phyloP scores from a whole-genome alignment of 2,329 filamentous ascomycete genomes.

The Gnomoniopsis sp. region DNA sequence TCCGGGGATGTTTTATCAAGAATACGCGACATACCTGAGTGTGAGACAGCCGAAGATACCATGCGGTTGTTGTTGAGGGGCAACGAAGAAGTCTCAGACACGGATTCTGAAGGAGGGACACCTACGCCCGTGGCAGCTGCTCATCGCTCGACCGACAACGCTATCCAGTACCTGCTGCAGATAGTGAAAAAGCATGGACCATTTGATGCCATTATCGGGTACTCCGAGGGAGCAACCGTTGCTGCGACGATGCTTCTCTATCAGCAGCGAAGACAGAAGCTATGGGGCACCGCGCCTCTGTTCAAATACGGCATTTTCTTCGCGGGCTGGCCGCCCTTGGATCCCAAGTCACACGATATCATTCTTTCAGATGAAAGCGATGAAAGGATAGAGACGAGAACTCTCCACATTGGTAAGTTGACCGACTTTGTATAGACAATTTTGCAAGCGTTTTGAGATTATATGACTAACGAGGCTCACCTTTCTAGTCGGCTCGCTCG shows the following conservation, averaged over 20 bases:
- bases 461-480: background rate
- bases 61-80: slow-evolving; percentile 16
- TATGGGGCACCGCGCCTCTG: slow-evolving; percentile 33
- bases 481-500: slow-evolving; percentile 44
- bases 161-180: slow-evolving; percentile 34
- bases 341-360: slow-evolving; percentile 39
- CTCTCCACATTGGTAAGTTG: slow-evolving; percentile 45
- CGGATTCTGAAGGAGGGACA: background rate
- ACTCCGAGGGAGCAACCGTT: slow-evolving; percentile 57
- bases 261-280: slow-evolving; percentile 34
- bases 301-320: slow-evolving; percentile 49
- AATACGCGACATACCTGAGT: slow-evolving; percentile 25
- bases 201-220: slow-evolving; percentile 56
- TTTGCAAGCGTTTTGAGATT: background rate
- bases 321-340: slow-evolving; percentile 51
- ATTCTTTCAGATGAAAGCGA: slow-evolving; percentile 48
- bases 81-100: background rate
- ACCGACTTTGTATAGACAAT: background rate
- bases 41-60: slow-evolving; percentile 29
- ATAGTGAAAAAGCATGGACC: slow-evolving; percentile 8
- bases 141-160: slow-evolving; percentile 35
- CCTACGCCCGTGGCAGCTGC: slow-evolving; percentile 23
- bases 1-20: slow-evolving; percentile 29
- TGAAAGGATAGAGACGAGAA: slow-evolving; percentile 47
- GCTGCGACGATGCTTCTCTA: slow-evolving; percentile 51